A percentile compares a stretch with the other conserved stretches of the same genome.
Conservation (phyloP, 2,329 filamentous ascomycete genomes). For the Colletotrichum ledebouriae region DNA sequence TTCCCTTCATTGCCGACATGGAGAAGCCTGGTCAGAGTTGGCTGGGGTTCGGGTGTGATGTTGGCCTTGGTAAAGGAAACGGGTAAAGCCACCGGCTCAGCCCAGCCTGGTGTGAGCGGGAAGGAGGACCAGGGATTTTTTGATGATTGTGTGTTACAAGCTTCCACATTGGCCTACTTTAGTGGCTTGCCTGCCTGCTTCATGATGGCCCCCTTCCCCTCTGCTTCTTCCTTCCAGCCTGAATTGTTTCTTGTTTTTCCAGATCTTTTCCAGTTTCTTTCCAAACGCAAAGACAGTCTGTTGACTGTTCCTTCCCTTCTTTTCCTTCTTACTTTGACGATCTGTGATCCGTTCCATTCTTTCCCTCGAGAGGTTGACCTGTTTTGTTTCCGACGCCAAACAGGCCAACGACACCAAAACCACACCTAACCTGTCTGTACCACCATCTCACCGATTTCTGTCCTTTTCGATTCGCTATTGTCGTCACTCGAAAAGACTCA, state of each 20-base stretch:
- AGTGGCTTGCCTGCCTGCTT: constrained; percentile 35
- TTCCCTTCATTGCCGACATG: constrained; percentile 33
- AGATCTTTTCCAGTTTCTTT: constrained; percentile 39
- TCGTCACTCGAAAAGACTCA: neutral
- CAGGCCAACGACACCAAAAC: constrained; percentile 4
- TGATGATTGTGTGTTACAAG: constrained; percentile 25
- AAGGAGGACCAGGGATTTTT: constrained; percentile 18
- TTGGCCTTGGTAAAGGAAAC: constrained; percentile 1
- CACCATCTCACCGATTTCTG: neutral
- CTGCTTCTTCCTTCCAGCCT: constrained; percentile 35
- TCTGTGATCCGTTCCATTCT: constrained; percentile 43
- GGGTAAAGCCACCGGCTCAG: constrained; percentile 13
- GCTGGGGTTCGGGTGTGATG: constrained; percentile 15
- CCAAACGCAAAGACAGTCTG: constrained; percentile 36
- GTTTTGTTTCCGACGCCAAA: constrained; percentile 6
- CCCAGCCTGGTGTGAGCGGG: constrained; percentile 5
- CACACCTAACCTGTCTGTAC: neutral
- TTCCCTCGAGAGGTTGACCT: constrained; percentile 20
- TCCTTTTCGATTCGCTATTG: constrained; percentile 1
- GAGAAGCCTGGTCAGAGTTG: constrained; percentile 23
- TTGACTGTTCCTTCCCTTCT: constrained; percentile 40
- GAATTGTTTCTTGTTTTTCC: constrained; percentile 31
- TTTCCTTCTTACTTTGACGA: constrained; percentile 32
- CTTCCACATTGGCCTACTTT: constrained; percentile 27
- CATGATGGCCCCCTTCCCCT: neutral